A percentile compares a stretch with the other conserved stretches of the same genome.
Conservation (phyloP, 495 filamentous ascomycete species). For the Trichoderma virens region DNA sequence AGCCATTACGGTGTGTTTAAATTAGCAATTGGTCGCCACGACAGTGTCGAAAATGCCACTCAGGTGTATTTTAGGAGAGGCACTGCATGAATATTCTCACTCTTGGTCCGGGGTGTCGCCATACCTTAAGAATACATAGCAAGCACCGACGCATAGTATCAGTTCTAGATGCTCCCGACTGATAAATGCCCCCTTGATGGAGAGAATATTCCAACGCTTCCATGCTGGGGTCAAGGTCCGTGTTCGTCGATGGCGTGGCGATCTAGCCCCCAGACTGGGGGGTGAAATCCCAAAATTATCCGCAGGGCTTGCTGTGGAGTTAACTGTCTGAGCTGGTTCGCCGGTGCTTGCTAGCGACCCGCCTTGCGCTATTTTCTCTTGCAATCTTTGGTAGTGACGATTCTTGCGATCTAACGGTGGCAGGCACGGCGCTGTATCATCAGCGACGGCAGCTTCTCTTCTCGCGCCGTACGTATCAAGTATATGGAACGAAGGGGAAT, state of each 20-base stretch:
- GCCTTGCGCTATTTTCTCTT: constrained; percentile 5
- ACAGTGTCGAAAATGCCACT: no score
- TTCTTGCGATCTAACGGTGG: background rate
- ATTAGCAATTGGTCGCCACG: background rate
- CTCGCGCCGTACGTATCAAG: no score
- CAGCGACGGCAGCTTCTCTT: background rate
- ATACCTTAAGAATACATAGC: background rate
- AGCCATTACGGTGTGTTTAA: no score
- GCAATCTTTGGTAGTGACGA: background rate
- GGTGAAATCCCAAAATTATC: background rate
- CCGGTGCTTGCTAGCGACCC: background rate
- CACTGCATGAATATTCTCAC: no score
- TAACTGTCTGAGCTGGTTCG: background rate
- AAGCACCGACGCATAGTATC: background rate
- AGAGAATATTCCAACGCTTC: background rate
- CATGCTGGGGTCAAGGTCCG: background rate
- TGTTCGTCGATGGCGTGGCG: constrained; percentile 1
- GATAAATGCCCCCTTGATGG: background rate
- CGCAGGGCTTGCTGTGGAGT: constrained; percentile 8
- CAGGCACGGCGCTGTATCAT: background rate
- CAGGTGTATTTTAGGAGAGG: no score
- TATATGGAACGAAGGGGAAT: no score
- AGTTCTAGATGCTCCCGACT: background rate
- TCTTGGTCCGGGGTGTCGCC: no score
- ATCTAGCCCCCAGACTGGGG: background rate